A percentile compares a stretch with the other conserved stretches of the same genome.
Conservation (phyloP, 139 green algal genomes). For the Bryopsis sp. region DNA sequence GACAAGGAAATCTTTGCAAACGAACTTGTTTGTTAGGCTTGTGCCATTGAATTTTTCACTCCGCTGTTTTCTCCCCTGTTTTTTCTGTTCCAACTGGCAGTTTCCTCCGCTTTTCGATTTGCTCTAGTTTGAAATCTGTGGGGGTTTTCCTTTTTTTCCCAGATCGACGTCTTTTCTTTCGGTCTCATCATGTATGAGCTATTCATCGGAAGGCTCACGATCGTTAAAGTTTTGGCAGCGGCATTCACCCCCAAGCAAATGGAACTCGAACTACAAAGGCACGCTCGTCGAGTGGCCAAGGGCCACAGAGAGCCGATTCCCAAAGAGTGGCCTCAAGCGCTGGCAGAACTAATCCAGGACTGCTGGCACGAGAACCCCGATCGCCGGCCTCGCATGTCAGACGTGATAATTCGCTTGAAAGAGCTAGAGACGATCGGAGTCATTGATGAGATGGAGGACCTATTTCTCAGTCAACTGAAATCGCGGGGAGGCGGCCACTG, state of each 20-base stretch:
- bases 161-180: slow-evolving; percentile 17
- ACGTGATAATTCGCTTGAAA: not conserved
- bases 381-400: not conserved
- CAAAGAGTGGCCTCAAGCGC: not conserved
- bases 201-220: not conserved
- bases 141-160: too few species aligned
- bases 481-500: too few species aligned
- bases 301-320: slow-evolving; percentile 12
- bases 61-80: too few species aligned
- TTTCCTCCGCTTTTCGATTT: too few species aligned
- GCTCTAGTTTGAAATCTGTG: too few species aligned
- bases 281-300: not conserved
- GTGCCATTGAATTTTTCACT: too few species aligned
- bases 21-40: too few species aligned
- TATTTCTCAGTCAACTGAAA: too few species aligned
- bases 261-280: not conserved
- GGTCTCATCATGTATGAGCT: slow-evolving; percentile 20
- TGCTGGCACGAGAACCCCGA: slow-evolving; percentile 6
- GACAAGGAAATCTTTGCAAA: too few species aligned
- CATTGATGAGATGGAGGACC: slow-evolving; percentile 4
- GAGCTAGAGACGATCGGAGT: not conserved
- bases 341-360: slow-evolving; percentile 9
- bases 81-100: too few species aligned
- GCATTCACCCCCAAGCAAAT: not conserved
- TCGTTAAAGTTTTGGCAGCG: not conserved